phyloP scores from a whole-genome alignment of 352 stramenopile species.

The Lagenidium giganteum region DNA sequence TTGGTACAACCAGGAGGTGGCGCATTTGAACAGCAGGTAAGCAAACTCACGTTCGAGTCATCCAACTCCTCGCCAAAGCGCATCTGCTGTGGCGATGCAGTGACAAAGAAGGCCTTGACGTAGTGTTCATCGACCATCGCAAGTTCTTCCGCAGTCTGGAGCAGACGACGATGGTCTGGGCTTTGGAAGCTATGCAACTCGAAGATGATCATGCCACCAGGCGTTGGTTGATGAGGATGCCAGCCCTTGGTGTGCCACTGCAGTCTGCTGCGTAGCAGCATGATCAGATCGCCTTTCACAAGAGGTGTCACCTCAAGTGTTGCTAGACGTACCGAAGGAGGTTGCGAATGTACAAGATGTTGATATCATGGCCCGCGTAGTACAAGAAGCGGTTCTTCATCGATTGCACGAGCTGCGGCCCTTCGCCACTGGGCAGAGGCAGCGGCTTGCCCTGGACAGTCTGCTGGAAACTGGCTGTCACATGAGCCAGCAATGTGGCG shows the following conservation, averaged over 20 bases:
- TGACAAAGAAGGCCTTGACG: conserved; percentile 52
- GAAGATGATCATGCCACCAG: conserved; percentile 57
- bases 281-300: no score
- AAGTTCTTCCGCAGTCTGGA: no score
- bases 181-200: conserved; percentile 38
- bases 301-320: no score
- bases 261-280: conserved; percentile 16
- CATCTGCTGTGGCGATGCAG: conserved; percentile 51
- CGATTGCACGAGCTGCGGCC: conserved; percentile 34
- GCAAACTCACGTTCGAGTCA: conserved; percentile 34
- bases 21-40: not conserved
- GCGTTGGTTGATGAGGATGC: conserved; percentile 50
- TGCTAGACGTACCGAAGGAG: conserved; percentile 35
- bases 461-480: conserved; percentile 76
- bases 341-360: conserved; percentile 55
- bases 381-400: conserved; percentile 43
- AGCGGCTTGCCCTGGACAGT: conserved; percentile 33
- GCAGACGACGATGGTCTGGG: not conserved
- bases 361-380: conserved; percentile 64
- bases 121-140: conserved; percentile 19
- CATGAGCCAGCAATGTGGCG: conserved; percentile 62
- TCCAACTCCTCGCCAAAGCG: conserved; percentile 37
- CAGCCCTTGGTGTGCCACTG: conserved; percentile 51
- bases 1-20: not conserved
- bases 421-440: conserved; percentile 32